Evolutionary conservation across 2,329 filamentous ascomycete species (phyloP).

Genomic region (Aquanectria penicillioides): DNA sequence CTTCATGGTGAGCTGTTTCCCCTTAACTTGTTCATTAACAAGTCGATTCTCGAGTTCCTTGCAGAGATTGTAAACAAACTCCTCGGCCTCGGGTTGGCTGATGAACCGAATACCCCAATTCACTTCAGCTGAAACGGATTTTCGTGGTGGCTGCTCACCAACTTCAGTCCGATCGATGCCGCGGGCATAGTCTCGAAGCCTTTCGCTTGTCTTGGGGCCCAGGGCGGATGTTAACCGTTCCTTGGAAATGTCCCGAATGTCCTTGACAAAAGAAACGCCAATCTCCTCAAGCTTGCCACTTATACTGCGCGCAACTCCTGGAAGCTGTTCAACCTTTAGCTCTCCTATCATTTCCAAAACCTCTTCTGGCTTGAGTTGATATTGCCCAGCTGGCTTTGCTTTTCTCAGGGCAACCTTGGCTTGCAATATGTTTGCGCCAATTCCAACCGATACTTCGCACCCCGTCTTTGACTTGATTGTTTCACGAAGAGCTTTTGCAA

Average conservation of each 20-base stretch:
- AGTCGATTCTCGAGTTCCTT: slow-evolving; percentile 85
- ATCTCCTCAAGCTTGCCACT: slow-evolving; percentile 89
- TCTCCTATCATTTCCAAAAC: slow-evolving; percentile 80
- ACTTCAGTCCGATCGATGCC: slow-evolving; percentile 90
- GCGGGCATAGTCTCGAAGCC: slow-evolving; percentile 87
- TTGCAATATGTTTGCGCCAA: slow-evolving; percentile 88
- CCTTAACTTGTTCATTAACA: slow-evolving; percentile 84
- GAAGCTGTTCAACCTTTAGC: slow-evolving; percentile 82
- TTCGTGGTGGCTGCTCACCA: slow-evolving; percentile 84
- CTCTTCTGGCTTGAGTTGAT: slow-evolving; percentile 85
- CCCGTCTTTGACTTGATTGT: slow-evolving; percentile 79
- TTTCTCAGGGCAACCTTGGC: slow-evolving; percentile 91
- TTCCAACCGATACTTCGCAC: slow-evolving; percentile 91
- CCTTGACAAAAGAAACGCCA: slow-evolving; percentile 82
- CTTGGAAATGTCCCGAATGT: slow-evolving; percentile 80
- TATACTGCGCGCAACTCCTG: slow-evolving; percentile 92
- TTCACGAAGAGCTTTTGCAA: slow-evolving; percentile 72
- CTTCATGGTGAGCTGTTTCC: slow-evolving; percentile 90
- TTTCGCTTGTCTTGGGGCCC: slow-evolving; percentile 93
- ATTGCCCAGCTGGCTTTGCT: slow-evolving; percentile 94
- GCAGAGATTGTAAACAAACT: slow-evolving; percentile 87
- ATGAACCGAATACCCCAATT: slow-evolving; percentile 98
- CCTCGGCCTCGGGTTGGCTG: slow-evolving; percentile 90
- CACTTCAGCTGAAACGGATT: slow-evolving; percentile 96
- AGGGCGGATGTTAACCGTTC: slow-evolving; percentile 78